Evolutionary conservation across 306 rosid genomes (phyloP).

Genomic region (Cajanus cajan): DNA sequence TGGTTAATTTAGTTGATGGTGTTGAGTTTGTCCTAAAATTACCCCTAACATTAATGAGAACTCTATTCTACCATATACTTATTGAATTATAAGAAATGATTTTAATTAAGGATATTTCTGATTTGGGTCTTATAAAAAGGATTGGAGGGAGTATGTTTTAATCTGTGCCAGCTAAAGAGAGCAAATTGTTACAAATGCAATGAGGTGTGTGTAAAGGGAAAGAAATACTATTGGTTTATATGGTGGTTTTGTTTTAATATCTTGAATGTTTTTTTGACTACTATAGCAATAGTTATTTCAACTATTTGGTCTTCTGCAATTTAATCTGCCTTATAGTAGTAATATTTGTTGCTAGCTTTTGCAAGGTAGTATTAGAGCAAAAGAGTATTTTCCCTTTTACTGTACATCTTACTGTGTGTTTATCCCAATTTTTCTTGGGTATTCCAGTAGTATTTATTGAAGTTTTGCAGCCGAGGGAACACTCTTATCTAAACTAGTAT

Average conservation of each 20-base stretch:
- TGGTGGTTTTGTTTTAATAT: slow-evolving; percentile 9
- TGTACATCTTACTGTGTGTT: not conserved
- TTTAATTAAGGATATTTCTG: no score
- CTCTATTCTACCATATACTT: no score
- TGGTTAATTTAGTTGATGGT: no score
- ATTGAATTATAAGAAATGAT: no score
- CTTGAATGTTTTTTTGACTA: not conserved
- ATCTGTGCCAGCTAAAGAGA: no score
- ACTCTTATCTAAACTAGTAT: not conserved
- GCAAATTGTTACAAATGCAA: not conserved
- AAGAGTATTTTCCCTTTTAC: not conserved
- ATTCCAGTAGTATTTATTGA: not conserved
- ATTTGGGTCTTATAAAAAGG: no score
- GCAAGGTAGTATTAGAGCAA: not conserved
- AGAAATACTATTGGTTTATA: not conserved
- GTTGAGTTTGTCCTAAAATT: no score
- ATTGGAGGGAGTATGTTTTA: no score
- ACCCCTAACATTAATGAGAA: no score
- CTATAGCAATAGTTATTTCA: not conserved
- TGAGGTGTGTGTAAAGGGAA: not conserved
- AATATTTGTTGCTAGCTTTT: not conserved
- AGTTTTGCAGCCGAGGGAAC: slow-evolving; percentile 7
- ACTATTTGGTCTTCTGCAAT: not conserved
- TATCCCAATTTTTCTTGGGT: not conserved
- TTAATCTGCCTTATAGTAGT: not conserved